Conservation (phyloP, 2,329 filamentous ascomycete genomes). For the Fusarium citri region DNA sequence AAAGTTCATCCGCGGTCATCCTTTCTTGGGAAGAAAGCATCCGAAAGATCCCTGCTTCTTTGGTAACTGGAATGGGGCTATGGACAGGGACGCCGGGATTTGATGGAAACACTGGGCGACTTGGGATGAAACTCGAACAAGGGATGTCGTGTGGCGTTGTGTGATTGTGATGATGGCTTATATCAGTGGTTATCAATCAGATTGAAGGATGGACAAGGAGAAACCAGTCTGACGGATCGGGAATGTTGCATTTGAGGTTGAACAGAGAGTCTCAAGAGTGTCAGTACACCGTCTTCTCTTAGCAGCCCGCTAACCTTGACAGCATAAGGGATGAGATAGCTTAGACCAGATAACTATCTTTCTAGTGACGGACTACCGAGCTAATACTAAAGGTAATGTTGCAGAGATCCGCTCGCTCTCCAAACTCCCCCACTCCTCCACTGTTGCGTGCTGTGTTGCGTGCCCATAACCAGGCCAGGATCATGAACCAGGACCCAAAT, state of each 20-base stretch:
- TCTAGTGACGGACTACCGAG: neutral
- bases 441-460: conserved; percentile 36
- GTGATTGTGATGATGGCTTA: neutral
- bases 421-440: conserved; percentile 20
- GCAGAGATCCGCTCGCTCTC: conserved; percentile 21
- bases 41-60: conserved; percentile 27
- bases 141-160: conserved; percentile 7
- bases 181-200: conserved; percentile 5
- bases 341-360: neutral
- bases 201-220: neutral
- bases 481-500: conserved; percentile 2
- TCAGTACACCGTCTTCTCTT: neutral
- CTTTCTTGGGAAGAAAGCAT: conserved; percentile 29
- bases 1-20: conserved; percentile 28
- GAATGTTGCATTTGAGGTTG: conserved; percentile 7
- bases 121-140: conserved; percentile 37
- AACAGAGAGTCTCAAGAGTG: conserved; percentile 1
- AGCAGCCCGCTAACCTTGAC: neutral
- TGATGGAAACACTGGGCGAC: conserved; percentile 26
- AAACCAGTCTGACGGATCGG: conserved; percentile 23
- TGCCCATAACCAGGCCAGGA: conserved; percentile 16
- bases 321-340: neutral
- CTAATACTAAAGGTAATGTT: neutral
- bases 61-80: neutral
- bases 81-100: conserved; percentile 7